Evolutionary conservation across 371 early-diverging fungal genomes (phyloP).

Genomic region (Fennellomyces sp.): DNA sequence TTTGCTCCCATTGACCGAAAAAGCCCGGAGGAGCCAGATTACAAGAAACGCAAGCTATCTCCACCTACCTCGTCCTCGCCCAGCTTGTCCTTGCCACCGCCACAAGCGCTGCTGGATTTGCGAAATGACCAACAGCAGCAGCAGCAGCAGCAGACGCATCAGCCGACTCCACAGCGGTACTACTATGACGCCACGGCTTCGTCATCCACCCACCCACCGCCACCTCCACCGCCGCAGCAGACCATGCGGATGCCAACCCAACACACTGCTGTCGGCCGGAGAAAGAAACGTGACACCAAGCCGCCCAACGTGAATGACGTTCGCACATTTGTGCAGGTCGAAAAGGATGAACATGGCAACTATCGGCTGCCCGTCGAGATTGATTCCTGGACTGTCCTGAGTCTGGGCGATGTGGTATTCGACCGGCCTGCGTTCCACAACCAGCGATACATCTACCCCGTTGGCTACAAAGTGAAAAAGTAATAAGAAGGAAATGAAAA

Average conservation of each 20-base stretch:
- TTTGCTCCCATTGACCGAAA: slow-evolving; percentile 11
- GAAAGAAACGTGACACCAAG: slow-evolving; percentile 19
- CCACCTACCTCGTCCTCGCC: slow-evolving; percentile 13
- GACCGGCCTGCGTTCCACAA: slow-evolving; percentile 84
- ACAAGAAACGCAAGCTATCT: slow-evolving; percentile 16
- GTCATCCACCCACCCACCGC: background rate
- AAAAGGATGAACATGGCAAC: slow-evolving; percentile 69
- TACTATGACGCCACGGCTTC: too few species aligned
- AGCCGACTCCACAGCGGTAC: too few species aligned
- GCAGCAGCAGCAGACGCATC: background rate
- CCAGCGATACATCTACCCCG: slow-evolving; percentile 90
- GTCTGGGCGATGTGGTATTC: slow-evolving; percentile 73
- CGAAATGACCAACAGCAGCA: background rate
- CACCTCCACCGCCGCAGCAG: background rate
- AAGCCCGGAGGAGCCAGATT: slow-evolving; percentile 8
- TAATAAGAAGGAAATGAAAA: slow-evolving; percentile 19
- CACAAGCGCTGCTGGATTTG: slow-evolving; percentile 18
- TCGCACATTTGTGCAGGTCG: slow-evolving; percentile 59
- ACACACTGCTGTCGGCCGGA: slow-evolving; percentile 17
- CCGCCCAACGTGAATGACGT: slow-evolving; percentile 29
- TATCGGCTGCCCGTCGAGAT: slow-evolving; percentile 77
- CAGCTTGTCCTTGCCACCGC: slow-evolving; percentile 21
- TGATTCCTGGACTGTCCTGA: slow-evolving; percentile 76
- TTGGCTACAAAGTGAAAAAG: slow-evolving; percentile 77
- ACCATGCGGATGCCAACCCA: slow-evolving; percentile 15